These are phyloP conservation scores for Gastrolobium villosum DNA, from an alignment of 306 rosid genomes.

Conservation along the genomic window DNA sequence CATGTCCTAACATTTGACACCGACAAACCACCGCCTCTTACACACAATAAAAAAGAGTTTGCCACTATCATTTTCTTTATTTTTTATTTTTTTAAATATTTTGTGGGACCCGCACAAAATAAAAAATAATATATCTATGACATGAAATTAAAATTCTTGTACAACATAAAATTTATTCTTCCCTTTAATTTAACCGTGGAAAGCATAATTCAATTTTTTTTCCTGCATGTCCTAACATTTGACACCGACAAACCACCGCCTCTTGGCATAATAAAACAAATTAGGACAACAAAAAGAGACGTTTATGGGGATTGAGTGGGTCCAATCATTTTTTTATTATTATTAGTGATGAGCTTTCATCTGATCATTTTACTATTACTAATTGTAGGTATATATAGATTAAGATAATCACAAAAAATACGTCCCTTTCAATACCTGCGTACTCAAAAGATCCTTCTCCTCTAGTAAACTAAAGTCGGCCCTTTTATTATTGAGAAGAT, in stretches of 20 bases:
- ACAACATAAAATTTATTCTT: too few relatives aligned
- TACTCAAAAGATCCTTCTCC: neutral
- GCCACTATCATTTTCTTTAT: too few relatives aligned
- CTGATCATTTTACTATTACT: neutral
- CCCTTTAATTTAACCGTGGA: neutral
- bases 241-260: conserved; percentile 33
- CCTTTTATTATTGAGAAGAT: too few relatives aligned
- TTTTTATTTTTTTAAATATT: too few relatives aligned
- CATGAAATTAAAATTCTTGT: too few relatives aligned
- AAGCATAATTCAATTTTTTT: neutral
- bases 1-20: neutral
- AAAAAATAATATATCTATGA: too few relatives aligned
- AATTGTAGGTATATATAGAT: neutral
- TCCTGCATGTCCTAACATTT: neutral
- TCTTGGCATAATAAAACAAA: conserved; percentile 28
- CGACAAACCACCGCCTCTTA: conserved; percentile 35
- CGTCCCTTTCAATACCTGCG: neutral
- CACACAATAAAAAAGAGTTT: too few relatives aligned
- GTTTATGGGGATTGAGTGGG: neutral
- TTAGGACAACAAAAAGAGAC: neutral
- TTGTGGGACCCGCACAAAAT: too few relatives aligned
- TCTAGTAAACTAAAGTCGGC: neutral
- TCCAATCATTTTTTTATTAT: neutral
- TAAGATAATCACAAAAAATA: neutral
- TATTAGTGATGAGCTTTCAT: conserved; percentile 4